Evolutionary conservation across 129 eudicot genomes (phyloP).

Genomic region (Flaveria sonorensis): DNA sequence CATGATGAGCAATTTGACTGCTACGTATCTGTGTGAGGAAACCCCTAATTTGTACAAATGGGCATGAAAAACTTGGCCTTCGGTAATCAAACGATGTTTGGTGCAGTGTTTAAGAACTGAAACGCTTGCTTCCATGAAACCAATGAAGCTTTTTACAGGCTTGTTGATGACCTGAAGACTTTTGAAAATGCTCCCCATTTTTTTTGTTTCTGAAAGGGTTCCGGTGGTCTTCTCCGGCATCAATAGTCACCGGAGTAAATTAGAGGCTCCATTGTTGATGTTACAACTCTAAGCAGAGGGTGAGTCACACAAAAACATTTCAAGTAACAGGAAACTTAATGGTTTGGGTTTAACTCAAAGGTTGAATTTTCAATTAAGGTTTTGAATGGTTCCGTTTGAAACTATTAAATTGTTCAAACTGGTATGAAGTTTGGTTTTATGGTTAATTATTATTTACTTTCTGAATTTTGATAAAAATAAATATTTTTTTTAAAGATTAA

Average conservation of each 20-base stretch:
- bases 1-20: slow-evolving; percentile 63
- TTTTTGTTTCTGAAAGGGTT: background rate
- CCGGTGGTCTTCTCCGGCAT: background rate
- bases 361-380: too few species aligned
- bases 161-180: slow-evolving; percentile 39
- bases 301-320: too few species aligned
- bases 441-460: too few species aligned
- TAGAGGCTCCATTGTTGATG: too few species aligned
- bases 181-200: slow-evolving; percentile 39
- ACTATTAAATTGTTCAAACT: too few species aligned
- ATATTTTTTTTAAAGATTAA: too few species aligned
- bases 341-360: background rate
- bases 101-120: slow-evolving; percentile 49
- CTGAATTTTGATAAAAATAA: too few species aligned
- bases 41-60: slow-evolving; percentile 62
- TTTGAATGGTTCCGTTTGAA: too few species aligned
- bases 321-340: too few species aligned
- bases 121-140: slow-evolving; percentile 37
- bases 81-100: slow-evolving; percentile 38
- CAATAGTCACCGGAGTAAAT: background rate
- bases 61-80: slow-evolving; percentile 49
- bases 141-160: slow-evolving; percentile 40
- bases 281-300: too few species aligned
- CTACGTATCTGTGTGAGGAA: slow-evolving; percentile 47
- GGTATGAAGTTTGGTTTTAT: too few species aligned